phyloP scores from a whole-genome alignment of 345 rosid genomes.

The Eucalyptus microcorys region DNA sequence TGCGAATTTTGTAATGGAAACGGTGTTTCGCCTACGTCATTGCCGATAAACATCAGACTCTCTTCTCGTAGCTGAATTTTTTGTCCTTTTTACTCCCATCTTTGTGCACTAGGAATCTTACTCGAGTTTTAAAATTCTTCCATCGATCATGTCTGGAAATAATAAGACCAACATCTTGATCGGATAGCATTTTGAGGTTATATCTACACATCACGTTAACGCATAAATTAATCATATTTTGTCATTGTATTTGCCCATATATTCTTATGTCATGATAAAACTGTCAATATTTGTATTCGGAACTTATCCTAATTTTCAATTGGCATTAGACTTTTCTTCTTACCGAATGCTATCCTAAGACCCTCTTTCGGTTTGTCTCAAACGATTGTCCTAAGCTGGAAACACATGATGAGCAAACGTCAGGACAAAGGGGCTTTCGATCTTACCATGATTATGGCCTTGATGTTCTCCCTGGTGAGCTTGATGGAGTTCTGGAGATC shows the following conservation, averaged over 20 bases:
- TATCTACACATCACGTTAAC: background rate
- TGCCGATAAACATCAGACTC: background rate
- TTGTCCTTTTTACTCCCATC: background rate
- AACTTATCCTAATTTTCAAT: background rate
- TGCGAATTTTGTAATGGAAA: background rate
- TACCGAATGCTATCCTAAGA: background rate
- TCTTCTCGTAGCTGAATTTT: background rate
- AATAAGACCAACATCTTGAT: background rate
- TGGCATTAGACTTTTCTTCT: background rate
- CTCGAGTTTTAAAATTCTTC: background rate
- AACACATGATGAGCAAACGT: background rate
- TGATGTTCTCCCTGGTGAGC: conserved; percentile 67
- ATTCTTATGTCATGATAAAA: background rate
- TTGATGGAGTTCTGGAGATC: conserved; percentile 50
- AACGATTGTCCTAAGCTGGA: background rate
- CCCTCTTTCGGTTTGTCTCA: background rate
- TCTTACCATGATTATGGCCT: conserved; percentile 88
- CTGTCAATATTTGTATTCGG: background rate
- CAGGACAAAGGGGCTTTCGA: background rate
- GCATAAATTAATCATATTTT: background rate
- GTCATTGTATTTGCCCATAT: background rate
- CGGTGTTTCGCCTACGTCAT: background rate
- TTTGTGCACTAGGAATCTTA: background rate
- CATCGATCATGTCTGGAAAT: background rate
- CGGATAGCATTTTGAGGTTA: background rate